Conservation (phyloP, 2,329 filamentous ascomycete species). For the Chrysoporthe deuterocubensis region DNA sequence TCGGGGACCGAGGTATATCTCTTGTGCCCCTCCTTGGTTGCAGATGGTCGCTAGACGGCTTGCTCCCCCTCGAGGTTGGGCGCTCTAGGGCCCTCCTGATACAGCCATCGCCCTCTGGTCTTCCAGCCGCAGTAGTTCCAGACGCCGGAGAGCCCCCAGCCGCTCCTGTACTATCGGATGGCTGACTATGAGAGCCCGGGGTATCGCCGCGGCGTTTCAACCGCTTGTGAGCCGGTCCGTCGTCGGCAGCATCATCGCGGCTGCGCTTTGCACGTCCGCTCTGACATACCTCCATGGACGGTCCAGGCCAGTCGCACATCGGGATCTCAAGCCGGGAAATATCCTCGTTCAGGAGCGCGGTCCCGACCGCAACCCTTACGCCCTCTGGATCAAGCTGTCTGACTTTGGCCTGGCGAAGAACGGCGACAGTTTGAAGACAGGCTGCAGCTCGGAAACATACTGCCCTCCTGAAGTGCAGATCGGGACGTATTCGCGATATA, state of each 20-base stretch:
- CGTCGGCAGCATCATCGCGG: neutral
- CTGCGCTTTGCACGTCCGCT: conserved; percentile 9
- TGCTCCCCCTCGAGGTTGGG: conserved; percentile 4
- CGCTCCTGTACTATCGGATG: neutral
- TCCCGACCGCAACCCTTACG: neutral
- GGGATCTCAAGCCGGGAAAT: conserved; percentile 1
- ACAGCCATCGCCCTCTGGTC: neutral
- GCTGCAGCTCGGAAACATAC: conserved; percentile 13
- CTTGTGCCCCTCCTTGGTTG: conserved; percentile 4
- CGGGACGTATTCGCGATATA: neutral
- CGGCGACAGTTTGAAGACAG: conserved; percentile 5
- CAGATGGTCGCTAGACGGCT: conserved; percentile 4
- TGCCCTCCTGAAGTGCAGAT: conserved; percentile 1
- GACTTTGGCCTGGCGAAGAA: neutral
- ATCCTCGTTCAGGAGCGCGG: conserved; percentile 3
- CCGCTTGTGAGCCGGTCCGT: neutral
- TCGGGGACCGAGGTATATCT: neutral
- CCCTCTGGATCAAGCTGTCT: neutral
- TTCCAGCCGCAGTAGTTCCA: neutral
- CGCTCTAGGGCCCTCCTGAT: neutral
- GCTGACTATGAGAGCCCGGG: neutral
- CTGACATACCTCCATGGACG: neutral
- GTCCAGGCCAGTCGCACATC: neutral
- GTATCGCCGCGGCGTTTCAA: neutral
- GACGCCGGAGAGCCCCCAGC: neutral